These are phyloP conservation scores for Nicotiana otophora DNA, from an alignment of 257 asterid genomes.

Conservation along the genomic window DNA sequence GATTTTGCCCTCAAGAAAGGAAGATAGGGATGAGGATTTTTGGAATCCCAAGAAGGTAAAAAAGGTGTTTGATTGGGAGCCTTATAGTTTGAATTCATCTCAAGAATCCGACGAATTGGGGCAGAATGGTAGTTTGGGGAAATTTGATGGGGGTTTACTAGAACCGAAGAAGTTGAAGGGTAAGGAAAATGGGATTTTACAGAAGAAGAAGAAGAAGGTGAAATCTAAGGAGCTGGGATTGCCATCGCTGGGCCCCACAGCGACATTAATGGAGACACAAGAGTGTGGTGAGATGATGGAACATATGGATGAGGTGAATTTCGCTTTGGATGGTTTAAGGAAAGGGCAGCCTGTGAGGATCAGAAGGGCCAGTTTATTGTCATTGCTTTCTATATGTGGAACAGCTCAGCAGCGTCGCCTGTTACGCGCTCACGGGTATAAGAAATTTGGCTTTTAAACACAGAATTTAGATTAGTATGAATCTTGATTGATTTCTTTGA, in stretches of 20 bases:
- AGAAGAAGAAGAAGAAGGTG: slow-evolving; percentile 48
- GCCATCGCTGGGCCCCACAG: slow-evolving; percentile 31
- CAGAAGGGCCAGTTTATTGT: slow-evolving; percentile 61
- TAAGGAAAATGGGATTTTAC: slow-evolving; percentile 34
- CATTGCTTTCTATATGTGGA: slow-evolving; percentile 56
- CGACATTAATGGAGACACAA: slow-evolving; percentile 85
- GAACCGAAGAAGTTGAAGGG: slow-evolving; percentile 40
- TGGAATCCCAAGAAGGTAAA: slow-evolving; percentile 44
- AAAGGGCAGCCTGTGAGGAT: slow-evolving; percentile 66
- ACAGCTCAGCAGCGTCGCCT: slow-evolving; percentile 55
- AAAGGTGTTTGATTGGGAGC: slow-evolving; percentile 38
- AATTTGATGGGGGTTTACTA: slow-evolving; percentile 7
- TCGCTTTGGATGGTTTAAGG: slow-evolving; percentile 83
- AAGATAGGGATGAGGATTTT: slow-evolving; percentile 25
- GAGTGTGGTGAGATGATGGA: slow-evolving; percentile 91
- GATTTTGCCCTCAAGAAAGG: slow-evolving; percentile 32
- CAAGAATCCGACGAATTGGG: slow-evolving; percentile 41
- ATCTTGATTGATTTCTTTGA: neutral
- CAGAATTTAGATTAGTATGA: neutral
- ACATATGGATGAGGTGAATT: slow-evolving; percentile 84
- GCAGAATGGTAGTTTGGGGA: slow-evolving; percentile 9
- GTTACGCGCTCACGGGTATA: slow-evolving; percentile 68
- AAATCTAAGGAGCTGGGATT: slow-evolving; percentile 33
- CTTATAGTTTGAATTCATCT: slow-evolving; percentile 37
- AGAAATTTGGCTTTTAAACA: slow-evolving; percentile 15